Evolutionary conservation across 805 yeast species (phyloP).

Genomic region (Suhomyces pyralidae): DNA sequence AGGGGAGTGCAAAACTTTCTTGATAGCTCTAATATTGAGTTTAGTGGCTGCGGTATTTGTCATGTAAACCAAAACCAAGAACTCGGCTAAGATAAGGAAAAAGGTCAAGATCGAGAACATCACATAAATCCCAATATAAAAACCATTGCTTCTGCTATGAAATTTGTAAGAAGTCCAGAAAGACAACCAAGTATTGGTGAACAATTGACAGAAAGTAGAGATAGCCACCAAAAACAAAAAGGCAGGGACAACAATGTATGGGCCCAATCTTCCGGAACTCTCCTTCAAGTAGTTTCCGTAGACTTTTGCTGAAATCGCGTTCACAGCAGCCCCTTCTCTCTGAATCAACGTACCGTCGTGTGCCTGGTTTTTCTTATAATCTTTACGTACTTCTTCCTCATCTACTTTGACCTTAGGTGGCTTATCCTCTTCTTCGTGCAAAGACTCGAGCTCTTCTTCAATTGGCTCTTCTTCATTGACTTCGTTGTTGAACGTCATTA

Average conservation of each 20-base stretch:
- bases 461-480: conserved; percentile 11
- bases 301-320: conserved; percentile 26
- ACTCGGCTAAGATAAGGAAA: conserved; percentile 39
- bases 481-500: conserved; percentile 25
- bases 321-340: conserved; percentile 20
- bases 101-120: conserved; percentile 53
- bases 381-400: conserved; percentile 34
- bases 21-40: conserved; percentile 59
- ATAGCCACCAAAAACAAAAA: conserved; percentile 3
- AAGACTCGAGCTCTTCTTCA: conserved; percentile 8
- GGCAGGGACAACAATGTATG: conserved; percentile 20
- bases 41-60: conserved; percentile 52
- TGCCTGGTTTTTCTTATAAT: conserved; percentile 24
- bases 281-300: conserved; percentile 29
- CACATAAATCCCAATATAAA: conserved; percentile 72
- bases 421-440: neutral
- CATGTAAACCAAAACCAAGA: conserved; percentile 45
- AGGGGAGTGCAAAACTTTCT: conserved; percentile 66
- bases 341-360: conserved; percentile 11
- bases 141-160: conserved; percentile 40
- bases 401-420: conserved; percentile 12
- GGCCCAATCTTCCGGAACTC: conserved; percentile 27
- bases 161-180: conserved; percentile 39
- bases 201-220: conserved; percentile 16
- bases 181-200: conserved; percentile 23